phyloP scores from a whole-genome alignment of 495 filamentous ascomycete genomes.

The Pyronema omphalodes region DNA sequence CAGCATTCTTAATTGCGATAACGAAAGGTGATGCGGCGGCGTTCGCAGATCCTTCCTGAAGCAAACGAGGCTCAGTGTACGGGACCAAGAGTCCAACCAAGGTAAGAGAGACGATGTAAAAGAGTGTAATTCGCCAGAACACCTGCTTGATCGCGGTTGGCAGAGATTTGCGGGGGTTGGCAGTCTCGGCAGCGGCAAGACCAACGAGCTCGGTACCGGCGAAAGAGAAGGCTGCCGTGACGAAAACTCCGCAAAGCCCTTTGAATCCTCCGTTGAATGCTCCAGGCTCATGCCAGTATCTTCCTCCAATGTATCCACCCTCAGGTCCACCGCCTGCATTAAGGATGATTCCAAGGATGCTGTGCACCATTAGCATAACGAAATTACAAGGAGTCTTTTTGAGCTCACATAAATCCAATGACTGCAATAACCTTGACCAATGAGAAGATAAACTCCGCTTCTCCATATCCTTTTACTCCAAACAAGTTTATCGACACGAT shows the following conservation, averaged over 20 bases:
- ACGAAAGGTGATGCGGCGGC: slow-evolving; percentile 73
- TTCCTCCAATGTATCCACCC: slow-evolving; percentile 66
- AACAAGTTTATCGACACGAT: slow-evolving; percentile 72
- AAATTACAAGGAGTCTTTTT: background rate
- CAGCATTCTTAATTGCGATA: slow-evolving; percentile 66
- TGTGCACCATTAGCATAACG: slow-evolving; percentile 16
- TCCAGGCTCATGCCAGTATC: slow-evolving; percentile 66
- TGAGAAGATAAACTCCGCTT: slow-evolving; percentile 79
- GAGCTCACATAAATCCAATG: slow-evolving; percentile 63
- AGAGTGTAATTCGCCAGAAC: slow-evolving; percentile 85
- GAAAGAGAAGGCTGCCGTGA: slow-evolving; percentile 84
- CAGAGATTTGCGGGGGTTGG: slow-evolving; percentile 69
- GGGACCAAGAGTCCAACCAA: slow-evolving; percentile 60
- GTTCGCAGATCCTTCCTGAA: slow-evolving; percentile 39
- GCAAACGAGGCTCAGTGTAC: slow-evolving; percentile 42
- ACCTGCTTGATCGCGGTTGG: slow-evolving; percentile 82
- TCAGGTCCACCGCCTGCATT: slow-evolving; percentile 60
- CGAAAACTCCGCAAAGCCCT: slow-evolving; percentile 81
- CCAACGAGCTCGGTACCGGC: slow-evolving; percentile 88
- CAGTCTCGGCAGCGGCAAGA: slow-evolving; percentile 71
- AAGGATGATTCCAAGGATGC: slow-evolving; percentile 60
- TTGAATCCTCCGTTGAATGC: slow-evolving; percentile 90
- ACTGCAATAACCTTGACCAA: slow-evolving; percentile 73
- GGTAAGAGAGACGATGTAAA: slow-evolving; percentile 60
- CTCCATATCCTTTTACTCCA: slow-evolving; percentile 73